Evolutionary conservation across 2,329 filamentous ascomycete genomes (phyloP), one percentile per base, ranked within the genome.

Genomic region (Talaromyces sp.): DNA sequence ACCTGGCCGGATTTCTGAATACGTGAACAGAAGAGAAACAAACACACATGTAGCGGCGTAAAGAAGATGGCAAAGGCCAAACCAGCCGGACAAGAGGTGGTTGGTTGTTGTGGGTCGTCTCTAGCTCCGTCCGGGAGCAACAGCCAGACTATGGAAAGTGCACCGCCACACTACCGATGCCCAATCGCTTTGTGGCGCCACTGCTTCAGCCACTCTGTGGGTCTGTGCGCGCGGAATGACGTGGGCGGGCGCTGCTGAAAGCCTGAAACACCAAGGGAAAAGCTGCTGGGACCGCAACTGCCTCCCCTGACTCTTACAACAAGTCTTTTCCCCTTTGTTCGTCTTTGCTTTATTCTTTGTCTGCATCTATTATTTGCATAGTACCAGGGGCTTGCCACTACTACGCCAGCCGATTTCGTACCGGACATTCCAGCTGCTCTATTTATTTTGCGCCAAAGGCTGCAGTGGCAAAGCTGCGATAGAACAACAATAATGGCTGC

Each of bases 401-500:
- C 36, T 40, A 40, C 16, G 16, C 14, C 36, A n/a, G 36, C 36
- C 14, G 36, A n/a, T 40, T 40, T n/a, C 36, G 36, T n/a, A 40
- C 36, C 16, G 5, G 16, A 40, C 16, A 16, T 40, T 40, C 5
- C 10, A 27, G 7, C 18, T 47, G 5, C 1, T 10, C 4, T 42
- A 5, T 16, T 8, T 8, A 47, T 23, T 47, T 9, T 14, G 7
- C 44, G 44, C 10, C 44, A 44, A 16, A 12, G 8, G 6, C 5
- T 47, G 44, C 23, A 27, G 44, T 53, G 12, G 12, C 14, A 53
- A 28, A 31, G 50, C 50, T 52, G 23, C 31, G 54, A 47, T n/a
- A 55, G 57, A 40, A 34, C 12, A 44, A 27, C 31, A 18, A 72
- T 68, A 18, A 72, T 68, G 65, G 60, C 66, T 44, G 61, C 64